A percentile compares a stretch with the other conserved stretches of the same genome.
These are phyloP conservation scores for Croton setiger DNA, from an alignment of 441 rosid genomes.

Conservation along the genomic window DNA sequence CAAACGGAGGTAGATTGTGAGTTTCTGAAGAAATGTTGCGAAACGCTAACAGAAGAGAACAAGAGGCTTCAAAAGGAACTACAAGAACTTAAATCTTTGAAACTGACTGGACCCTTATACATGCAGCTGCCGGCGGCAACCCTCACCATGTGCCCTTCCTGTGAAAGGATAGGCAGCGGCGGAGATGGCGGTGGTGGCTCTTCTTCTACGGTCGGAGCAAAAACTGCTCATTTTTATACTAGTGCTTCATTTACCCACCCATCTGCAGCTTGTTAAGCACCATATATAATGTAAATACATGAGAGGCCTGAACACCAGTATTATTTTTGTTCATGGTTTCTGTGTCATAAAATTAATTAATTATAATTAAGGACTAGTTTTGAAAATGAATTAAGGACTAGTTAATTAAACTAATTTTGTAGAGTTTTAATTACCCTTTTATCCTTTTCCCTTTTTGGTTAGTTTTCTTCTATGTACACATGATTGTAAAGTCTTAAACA, in stretches of 20 bases:
- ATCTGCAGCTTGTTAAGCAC: constrained; percentile 37
- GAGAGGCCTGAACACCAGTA: constrained; percentile 16
- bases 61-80: constrained; percentile 68
- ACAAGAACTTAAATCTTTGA: constrained; percentile 66
- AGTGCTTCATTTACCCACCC: constrained; percentile 26
- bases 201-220: constrained; percentile 24
- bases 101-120: constrained; percentile 30
- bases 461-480: constrained; percentile 1
- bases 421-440: background rate
- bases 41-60: constrained; percentile 72
- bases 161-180: constrained; percentile 40
- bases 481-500: constrained; percentile 16
- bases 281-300: background rate
- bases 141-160: constrained; percentile 58
- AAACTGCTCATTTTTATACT: constrained; percentile 27
- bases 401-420: constrained; percentile 13
- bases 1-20: constrained; percentile 87
- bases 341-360: background rate
- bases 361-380: background rate
- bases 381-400: background rate
- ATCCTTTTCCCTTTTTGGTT: background rate
- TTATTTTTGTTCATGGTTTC: constrained; percentile 15
- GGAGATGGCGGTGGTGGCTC: constrained; percentile 11
- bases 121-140: constrained; percentile 55
- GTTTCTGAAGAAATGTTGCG: constrained; percentile 71